Conservation (phyloP, 2,329 filamentous ascomycete genomes). For the Penicillium olsonii region DNA sequence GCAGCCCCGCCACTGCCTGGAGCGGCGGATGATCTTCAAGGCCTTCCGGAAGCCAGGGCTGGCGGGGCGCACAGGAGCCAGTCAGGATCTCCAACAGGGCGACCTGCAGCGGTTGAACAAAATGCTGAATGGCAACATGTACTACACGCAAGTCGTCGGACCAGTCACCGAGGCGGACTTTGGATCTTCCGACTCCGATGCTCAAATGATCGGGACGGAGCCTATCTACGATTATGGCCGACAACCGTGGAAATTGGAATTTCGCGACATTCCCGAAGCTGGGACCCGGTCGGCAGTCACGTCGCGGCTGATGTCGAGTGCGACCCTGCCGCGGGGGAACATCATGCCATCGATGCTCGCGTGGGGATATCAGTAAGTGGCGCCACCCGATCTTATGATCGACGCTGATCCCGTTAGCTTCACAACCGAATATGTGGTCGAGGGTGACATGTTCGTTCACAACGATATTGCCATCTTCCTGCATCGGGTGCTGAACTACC, state of each 20-base stretch:
- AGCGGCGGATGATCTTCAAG: slow-evolving; percentile 62
- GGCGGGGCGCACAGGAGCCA: slow-evolving; percentile 43
- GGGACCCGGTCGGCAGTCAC: slow-evolving; percentile 57
- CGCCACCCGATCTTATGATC: slow-evolving; percentile 9
- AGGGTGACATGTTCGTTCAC: slow-evolving; percentile 60
- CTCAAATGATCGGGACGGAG: slow-evolving; percentile 31
- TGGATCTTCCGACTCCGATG: slow-evolving; percentile 36
- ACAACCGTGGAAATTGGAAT: slow-evolving; percentile 49
- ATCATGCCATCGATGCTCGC: slow-evolving; percentile 53
- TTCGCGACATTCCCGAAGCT: slow-evolving; percentile 52
- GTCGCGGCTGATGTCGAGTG: slow-evolving; percentile 54
- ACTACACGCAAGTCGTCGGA: slow-evolving; percentile 56
- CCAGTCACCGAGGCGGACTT: slow-evolving; percentile 43
- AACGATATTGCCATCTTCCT: slow-evolving; percentile 60
- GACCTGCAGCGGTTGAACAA: slow-evolving; percentile 49
- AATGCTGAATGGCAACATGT: slow-evolving; percentile 54
- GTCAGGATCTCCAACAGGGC: slow-evolving; percentile 46
- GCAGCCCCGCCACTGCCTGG: slow-evolving; percentile 57
- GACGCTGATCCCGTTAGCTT: slow-evolving; percentile 45
- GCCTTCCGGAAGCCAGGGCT: slow-evolving; percentile 51
- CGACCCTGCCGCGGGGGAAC: slow-evolving; percentile 52
- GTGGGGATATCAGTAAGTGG: slow-evolving; percentile 55
- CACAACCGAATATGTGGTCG: slow-evolving; percentile 57
- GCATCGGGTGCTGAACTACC: slow-evolving; percentile 55
- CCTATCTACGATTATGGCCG: slow-evolving; percentile 36